Conservation (phyloP, 2,329 filamentous ascomycete genomes). For the Geosmithia flava region DNA sequence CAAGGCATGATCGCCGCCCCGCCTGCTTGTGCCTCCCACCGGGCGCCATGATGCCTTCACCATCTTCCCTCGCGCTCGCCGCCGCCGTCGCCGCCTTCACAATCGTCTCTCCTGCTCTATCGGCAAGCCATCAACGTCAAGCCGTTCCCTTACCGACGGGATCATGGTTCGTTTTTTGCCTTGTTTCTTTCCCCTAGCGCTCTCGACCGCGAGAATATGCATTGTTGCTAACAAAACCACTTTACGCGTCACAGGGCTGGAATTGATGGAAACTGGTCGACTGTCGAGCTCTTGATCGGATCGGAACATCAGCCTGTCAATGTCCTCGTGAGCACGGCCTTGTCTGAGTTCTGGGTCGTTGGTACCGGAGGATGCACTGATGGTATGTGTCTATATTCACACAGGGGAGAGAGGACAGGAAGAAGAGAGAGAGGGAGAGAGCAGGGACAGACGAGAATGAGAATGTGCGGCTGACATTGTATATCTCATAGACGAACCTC, state of each 20-base stretch:
- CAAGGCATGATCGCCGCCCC: background rate
- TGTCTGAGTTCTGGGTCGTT: slow-evolving; percentile 62
- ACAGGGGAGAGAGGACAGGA: too few species aligned
- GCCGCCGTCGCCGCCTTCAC: background rate
- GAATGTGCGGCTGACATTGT: background rate
- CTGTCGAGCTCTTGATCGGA: slow-evolving; percentile 43
- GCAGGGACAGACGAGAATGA: background rate
- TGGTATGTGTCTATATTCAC: slow-evolving; percentile 21
- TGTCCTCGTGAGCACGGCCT: slow-evolving; percentile 47
- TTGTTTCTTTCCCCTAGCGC: background rate
- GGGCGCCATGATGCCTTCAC: background rate
- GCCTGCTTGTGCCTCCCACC: background rate
- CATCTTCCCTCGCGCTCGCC: background rate
- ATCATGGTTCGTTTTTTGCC: background rate
- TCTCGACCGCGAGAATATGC: too few species aligned
- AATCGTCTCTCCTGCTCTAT: background rate
- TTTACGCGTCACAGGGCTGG: slow-evolving; percentile 34
- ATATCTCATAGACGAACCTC: slow-evolving; percentile 25
- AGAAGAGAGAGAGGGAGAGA: too few species aligned
- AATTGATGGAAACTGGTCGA: slow-evolving; percentile 61
- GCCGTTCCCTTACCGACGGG: background rate
- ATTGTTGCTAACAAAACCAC: too few species aligned
- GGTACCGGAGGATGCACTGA: slow-evolving; percentile 41
- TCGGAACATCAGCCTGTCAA: slow-evolving; percentile 20
- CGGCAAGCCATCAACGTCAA: background rate